Conservation (phyloP, 208 protist species). For the Leptomonas seymouri region DNA sequence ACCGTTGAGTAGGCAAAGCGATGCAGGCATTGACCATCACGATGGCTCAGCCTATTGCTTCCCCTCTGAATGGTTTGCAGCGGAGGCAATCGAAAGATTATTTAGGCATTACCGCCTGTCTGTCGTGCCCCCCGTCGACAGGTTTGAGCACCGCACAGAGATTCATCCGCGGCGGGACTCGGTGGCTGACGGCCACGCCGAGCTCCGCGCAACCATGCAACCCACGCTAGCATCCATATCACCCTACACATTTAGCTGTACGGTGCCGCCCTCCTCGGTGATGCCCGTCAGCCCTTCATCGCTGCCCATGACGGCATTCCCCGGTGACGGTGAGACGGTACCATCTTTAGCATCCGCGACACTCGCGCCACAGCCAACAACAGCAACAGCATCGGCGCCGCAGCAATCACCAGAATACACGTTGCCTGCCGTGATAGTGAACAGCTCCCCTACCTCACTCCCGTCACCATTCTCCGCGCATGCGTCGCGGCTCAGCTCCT, state of each 20-base stretch:
- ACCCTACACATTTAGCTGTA: neutral
- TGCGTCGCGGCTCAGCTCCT: neutral
- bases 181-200: neutral
- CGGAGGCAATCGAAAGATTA: constrained; percentile 1
- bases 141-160: neutral
- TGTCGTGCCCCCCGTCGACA: neutral
- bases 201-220: neutral
- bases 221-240: neutral
- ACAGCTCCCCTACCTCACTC: neutral
- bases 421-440: no score
- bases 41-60: neutral
- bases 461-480: neutral
- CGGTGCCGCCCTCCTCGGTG: neutral
- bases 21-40: neutral
- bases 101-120: neutral
- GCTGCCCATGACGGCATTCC: neutral
- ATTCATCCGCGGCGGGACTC: neutral
- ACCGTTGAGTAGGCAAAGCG: neutral
- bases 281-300: neutral
- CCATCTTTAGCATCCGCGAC: neutral
- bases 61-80: constrained; percentile 4
- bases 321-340: no score
- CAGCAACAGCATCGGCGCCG: no score
- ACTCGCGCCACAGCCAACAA: no score
- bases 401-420: no score